Base-by-base conservation (phyloP, 768 basidiomycete genomes). In the Pisolithus albus region DNA sequence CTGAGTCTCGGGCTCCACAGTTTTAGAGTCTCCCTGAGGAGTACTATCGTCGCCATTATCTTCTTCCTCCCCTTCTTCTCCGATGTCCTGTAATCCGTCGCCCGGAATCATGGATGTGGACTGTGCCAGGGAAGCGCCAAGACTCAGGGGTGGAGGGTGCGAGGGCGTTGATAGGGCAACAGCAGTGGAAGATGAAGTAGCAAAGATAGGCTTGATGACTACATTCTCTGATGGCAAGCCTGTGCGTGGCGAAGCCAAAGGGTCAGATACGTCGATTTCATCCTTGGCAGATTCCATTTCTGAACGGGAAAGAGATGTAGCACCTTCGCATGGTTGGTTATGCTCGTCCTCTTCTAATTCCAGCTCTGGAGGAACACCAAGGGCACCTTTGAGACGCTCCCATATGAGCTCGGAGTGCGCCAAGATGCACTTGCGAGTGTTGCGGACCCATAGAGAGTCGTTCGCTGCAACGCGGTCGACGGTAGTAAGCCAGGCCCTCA, bases 301-400 rank as follows among this genome's bases (percentile, higher is more conserved):
- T 8, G 11, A 13, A 10, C 24, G 3, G 5, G 23, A n/a, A 23
- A 8, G 41, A 15, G 43, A 19, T 4, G 43, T 26, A 45, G 13
- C 4, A 11, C 4, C 43, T 16, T 13, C 26, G 16, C 10, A 13
- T 4, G 4, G 18, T n/a, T 7, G 26, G 28, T n/a, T 16, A 26
- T 45, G 7, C 11, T 26, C 21, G 18, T 66, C 60, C 24, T 75
- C 77, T 42, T 86, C 83, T 30, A 82, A 68, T 57, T 90, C 85
- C 19, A 94, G 73, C 60, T 94, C 91, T 0, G 84, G 85, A 9
- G 92, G 92, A 5, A 92, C 84, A 5, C 92, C 92, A 1, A 96
- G 72, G 0, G 88, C 91, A 28, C 82, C 86, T 60, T 92, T 93
- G 61, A 94, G 72, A 51, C 91, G 80, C 65, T 94, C 91, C 92